phyloP scores from a whole-genome alignment of 768 basidiomycete genomes.

The Russula sp. region DNA sequence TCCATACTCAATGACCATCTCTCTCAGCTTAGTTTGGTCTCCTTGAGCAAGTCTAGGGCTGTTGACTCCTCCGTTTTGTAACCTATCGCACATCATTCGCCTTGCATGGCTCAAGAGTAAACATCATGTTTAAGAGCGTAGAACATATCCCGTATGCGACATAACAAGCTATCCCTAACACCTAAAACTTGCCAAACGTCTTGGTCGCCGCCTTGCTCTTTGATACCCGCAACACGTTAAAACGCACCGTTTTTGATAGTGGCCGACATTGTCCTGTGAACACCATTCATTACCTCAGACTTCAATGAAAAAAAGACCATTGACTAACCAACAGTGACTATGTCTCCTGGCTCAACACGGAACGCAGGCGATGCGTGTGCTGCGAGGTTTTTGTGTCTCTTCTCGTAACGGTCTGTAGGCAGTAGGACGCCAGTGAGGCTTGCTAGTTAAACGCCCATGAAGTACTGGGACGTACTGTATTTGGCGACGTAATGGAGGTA shows the following conservation, averaged over 20 bases:
- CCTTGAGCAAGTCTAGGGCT: conserved; percentile 90
- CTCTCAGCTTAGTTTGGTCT: conserved; percentile 95
- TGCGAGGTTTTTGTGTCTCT: conserved; percentile 97
- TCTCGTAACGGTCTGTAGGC: conserved; percentile 90
- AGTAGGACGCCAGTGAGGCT: conserved; percentile 8
- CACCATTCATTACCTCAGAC: conserved; percentile 13
- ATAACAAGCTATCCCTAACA: conserved; percentile 22
- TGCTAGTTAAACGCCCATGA: background rate
- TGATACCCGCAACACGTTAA: conserved; percentile 95
- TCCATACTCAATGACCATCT: too few species aligned
- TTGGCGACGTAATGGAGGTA: conserved; percentile 97
- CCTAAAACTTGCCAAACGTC: conserved; percentile 92
- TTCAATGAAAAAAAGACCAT: background rate
- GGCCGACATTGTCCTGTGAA: conserved; percentile 92
- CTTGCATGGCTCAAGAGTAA: conserved; percentile 26
- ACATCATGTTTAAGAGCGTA: conserved; percentile 36
- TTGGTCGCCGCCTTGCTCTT: conserved; percentile 91
- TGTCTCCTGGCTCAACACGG: conserved; percentile 94
- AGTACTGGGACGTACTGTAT: conserved; percentile 68
- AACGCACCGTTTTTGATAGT: conserved; percentile 97
- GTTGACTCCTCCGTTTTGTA: conserved; percentile 72
- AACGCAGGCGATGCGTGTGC: conserved; percentile 97
- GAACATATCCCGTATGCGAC: conserved; percentile 33
- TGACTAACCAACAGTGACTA: conserved; percentile 87
- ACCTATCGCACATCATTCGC: background rate